Base-by-base conservation (phyloP, 805 yeast genomes). In the Schizosaccharomyces cryophilus region DNA sequence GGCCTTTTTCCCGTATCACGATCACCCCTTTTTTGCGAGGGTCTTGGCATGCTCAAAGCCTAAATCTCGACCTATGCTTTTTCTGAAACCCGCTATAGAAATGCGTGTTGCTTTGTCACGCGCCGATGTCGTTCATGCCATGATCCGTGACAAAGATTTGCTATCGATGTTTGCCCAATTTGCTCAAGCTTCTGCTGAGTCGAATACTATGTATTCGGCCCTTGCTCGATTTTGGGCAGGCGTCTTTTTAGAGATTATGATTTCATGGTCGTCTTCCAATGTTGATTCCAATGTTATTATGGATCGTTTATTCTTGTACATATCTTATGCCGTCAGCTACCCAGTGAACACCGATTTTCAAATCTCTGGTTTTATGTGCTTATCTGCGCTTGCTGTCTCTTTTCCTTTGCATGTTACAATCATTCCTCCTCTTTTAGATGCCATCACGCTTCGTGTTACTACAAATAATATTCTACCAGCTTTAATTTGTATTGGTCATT, bases 211-310 rank as follows among this genome's bases (percentile, higher is more conserved):
- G 11, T 86, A 80, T 71, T 80, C 84, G 63, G 78, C 78, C 60
- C 85, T 85, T 68, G 74, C 89, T 61, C 80, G 90, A 15, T 89
- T 93, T 69, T 85, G 84, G 73, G 79, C 89, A 17, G 80, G 94
- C 54, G 75, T 80, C 64, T 74, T 85, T 24, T 80, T 88, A 17
- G 81, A 83, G 64, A 75, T 83, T 35, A 73, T 87, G 62, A 82
- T 89, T 58, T 80, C 88, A 0, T 72, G 80, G 68, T 79, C 82
- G 58, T 73, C 77, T 9, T 66, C 66, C 5, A 71, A 72, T 56
- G 58, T 59, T 1, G 64, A 66, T 19, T 66, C 67, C 42, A 69
- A 69, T 47, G 66, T 72, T 67, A 69, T 71, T 64, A 67, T 73
- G 9, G 74, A 69, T 45, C 55, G 65, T 31, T 60, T 71, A 19